Conservation (phyloP, 495 filamentous ascomycete species). For the Penicillium cosmopolitanum region DNA sequence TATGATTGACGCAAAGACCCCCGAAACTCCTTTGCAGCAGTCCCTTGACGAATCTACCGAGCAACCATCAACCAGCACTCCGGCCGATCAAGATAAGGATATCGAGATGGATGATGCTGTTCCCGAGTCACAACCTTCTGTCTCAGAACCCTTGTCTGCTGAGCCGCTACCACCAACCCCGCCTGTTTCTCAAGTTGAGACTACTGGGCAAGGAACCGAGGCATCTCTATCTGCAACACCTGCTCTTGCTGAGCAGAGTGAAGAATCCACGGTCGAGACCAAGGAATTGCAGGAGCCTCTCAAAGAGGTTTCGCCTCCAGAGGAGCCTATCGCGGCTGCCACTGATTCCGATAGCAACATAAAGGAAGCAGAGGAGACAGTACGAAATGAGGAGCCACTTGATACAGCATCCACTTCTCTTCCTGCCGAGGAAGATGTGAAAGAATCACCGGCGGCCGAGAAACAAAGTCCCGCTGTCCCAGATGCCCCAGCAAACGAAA, state of each 20-base stretch:
- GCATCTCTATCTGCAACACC: conserved; percentile 15
- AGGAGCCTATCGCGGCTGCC: neutral
- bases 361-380: neutral
- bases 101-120: conserved; percentile 28
- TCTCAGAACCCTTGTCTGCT: conserved; percentile 21
- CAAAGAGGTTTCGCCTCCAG: neutral
- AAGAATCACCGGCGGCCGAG: neutral
- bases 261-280: neutral
- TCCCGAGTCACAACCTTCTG: conserved; percentile 32
- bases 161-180: neutral
- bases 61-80: conserved; percentile 22
- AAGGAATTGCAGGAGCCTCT: neutral
- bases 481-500: conserved; percentile 2
- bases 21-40: conserved; percentile 38
- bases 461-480: neutral
- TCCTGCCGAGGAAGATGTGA: neutral
- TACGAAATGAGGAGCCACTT: conserved; percentile 5
- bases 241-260: conserved; percentile 10
- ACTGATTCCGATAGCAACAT: neutral
- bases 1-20: conserved; percentile 56
- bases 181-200: neutral
- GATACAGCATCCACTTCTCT: neutral
- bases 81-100: conserved; percentile 28
- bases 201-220: neutral
- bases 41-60: conserved; percentile 28